Base-by-base conservation (phyloP, 2,329 filamentous ascomycete species). In the Botrytis sinoallii region DNA sequence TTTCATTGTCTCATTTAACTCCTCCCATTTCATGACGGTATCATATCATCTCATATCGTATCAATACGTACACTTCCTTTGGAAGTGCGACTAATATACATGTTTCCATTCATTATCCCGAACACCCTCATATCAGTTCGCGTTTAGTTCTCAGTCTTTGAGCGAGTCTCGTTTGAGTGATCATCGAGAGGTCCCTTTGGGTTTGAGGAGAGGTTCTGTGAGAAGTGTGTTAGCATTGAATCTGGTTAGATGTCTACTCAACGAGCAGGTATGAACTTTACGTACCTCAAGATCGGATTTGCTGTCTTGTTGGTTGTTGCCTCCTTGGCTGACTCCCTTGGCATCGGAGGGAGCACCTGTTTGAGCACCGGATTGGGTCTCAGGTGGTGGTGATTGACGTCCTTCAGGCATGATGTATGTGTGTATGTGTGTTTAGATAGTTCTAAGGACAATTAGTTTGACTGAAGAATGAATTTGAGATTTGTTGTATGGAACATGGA, bases 351-450 rank as follows among this genome's bases (percentile, higher is more conserved):
- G 86, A 20, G 87, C 80, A 12, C 88, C 88, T 76, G 88, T 84
- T 84, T 96, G 93, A 72, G 85, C 83, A 74, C 88, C 90, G 55
- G 86, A 84, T 83, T 93, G 92, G 77, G 82, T 81, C 84, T 93
- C 90, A 42, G 93, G 92, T 70, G 90, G 85, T 75, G 94, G 94
- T 46, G 94, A 97, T 84, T 97, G 88, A 81, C 91, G 90, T 82
- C 93, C 92, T 83, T 88, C 83, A 25, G 66, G 80, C 92, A 93
- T 80, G 77, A 90, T 81, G 77, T 75, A 75, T 77, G 78, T 79
- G 77, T 82, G 76, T 78, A 18, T 32, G n/a, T 22, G 52, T 63
- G 29, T 44, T n/a, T 63, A 18, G 10, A 16, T 29, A 8, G 18
- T 71, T 40, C 60, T 73, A 9, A 3, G 20, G 35, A 32, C 1